Conservation (phyloP, 2,329 filamentous ascomycete species). For the Capronia americana region DNA sequence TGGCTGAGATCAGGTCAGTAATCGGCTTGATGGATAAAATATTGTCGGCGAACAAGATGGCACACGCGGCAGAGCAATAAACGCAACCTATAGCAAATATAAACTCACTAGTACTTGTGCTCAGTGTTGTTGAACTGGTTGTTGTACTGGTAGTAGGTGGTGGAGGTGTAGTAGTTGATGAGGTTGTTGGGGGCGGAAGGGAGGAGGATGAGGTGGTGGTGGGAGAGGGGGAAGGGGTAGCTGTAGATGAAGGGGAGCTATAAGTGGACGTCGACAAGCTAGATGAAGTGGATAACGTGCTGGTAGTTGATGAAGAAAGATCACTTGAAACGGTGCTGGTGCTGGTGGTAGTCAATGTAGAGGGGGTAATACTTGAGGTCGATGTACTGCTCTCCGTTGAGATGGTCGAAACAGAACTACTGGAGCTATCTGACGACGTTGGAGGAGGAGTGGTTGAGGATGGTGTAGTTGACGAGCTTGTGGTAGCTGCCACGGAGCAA, state of each 20-base stretch:
- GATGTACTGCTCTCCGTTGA: conserved; percentile 10
- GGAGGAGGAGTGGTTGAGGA: conserved; percentile 8
- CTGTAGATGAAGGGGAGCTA: conserved; percentile 28
- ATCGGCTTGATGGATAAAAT: background rate
- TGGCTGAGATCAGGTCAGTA: conserved; percentile 7
- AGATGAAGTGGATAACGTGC: conserved; percentile 20
- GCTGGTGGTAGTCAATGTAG: conserved; percentile 8
- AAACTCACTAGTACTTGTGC: conserved; percentile 31
- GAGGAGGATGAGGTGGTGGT: conserved; percentile 16
- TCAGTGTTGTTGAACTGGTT: conserved; percentile 23
- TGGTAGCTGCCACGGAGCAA: conserved; percentile 29
- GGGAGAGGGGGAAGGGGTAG: conserved; percentile 26
- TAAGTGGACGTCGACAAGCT: conserved; percentile 23
- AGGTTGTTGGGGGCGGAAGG: conserved; percentile 19
- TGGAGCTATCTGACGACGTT: conserved; percentile 20
- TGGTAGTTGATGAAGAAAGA: conserved; percentile 2
- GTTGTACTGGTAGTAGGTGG: conserved; percentile 20
- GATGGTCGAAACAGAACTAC: conserved; percentile 17
- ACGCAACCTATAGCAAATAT: conserved; percentile 5
- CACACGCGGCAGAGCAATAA: conserved; percentile 4
- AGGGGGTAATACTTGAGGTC: conserved; percentile 16
- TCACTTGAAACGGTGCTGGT: conserved; percentile 13
- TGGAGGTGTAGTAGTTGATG: conserved; percentile 7
- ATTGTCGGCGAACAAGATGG: conserved; percentile 1
- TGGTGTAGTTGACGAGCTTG: conserved; percentile 23